These are phyloP conservation scores for Emericellopsis atlantica DNA, from an alignment of 2,329 filamentous ascomycete genomes.

Conservation along the genomic window DNA sequence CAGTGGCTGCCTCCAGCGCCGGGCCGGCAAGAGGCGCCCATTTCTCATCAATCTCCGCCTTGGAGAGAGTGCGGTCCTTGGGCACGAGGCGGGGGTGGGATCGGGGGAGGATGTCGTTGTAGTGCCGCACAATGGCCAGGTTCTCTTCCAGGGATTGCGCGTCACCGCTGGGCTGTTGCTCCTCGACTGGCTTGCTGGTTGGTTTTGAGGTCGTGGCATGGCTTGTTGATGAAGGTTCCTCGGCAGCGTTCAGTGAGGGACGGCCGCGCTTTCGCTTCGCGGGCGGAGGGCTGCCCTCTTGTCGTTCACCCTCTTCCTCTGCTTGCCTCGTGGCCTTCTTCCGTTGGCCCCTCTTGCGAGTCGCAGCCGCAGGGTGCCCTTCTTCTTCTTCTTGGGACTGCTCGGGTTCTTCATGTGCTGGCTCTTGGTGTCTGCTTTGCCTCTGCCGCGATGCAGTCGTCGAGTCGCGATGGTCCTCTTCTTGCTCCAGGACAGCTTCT, in stretches of 20 bases:
- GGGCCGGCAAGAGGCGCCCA: conserved; percentile 46
- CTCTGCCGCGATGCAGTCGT: too few species aligned
- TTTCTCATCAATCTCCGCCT: conserved; percentile 52
- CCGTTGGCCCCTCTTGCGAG: conserved; percentile 1
- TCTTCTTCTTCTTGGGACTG: too few species aligned
- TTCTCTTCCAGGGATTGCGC: conserved; percentile 2
- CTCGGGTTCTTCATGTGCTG: too few species aligned
- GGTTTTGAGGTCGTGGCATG: too few species aligned
- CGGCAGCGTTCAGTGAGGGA: conserved; percentile 9
- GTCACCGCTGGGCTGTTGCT: conserved; percentile 6
- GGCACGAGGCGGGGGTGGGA: conserved; percentile 32
- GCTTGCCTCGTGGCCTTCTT: not conserved
- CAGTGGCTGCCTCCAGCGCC: conserved; percentile 41
- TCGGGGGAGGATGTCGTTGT: not conserved
- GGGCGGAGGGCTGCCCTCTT: not conserved
- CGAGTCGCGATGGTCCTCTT: too few species aligned
- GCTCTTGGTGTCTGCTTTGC: too few species aligned
- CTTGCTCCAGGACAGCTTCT: too few species aligned
- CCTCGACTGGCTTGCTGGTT: conserved; percentile 4
- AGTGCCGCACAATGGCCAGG: too few species aligned
- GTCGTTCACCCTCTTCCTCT: not conserved
- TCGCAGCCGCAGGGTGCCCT: too few species aligned
- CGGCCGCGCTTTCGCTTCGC: conserved; percentile 9
- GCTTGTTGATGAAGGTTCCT: too few species aligned
- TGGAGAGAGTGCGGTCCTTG: conserved; percentile 41